Base-by-base conservation (phyloP, 148 eudicot species). In the Cornus suecica region DNA sequence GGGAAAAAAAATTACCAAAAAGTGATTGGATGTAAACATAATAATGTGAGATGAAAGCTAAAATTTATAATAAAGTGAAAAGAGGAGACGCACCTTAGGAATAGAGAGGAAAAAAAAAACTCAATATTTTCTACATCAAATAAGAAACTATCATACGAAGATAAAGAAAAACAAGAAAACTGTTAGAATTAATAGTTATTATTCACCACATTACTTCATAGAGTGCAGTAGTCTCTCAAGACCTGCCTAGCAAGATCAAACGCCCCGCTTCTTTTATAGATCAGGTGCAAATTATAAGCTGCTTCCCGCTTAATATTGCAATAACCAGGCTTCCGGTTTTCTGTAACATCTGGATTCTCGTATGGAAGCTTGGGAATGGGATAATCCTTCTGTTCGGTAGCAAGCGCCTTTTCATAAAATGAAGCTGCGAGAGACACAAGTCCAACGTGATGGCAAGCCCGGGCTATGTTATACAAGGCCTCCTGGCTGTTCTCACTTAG, bases 401-500 rank as follows among this genome's bases (percentile, higher is more conserved):
- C 80, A 75, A 90, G 90, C 67, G 89, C 98, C 85, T 88, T 94
- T 83, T 92, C 96, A 58, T 92, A 90, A 78, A 82, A 92, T 18
- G 88, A 74, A 68, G 89, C 91, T 41, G 97, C 97, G 58, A 90
- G 80, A 61, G 94, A 68, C 62, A 92, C 85, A 24, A 94, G 85
- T 67, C 98, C 97, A 0, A 94, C 88, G 76, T 92, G 97, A 75
- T 94, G 97, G 66, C 73, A 90, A 37, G 96, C 97, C 65, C 97
- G 88, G 65, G 86, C 98, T 70, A 94, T 73, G 79, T 94, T 92
- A 71, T 87, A 94, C 45, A 92, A 60, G 6, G 97, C 83, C 79
- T 94, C 98, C 97, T 94, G 97, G 83, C 86, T 92, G 79, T 85
- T 83, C 61, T 77, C 87, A 74, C 89, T 88, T 64, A 90, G 84